Base-by-base conservation (phyloP, 129 eudicot genomes). In the Tagetes patula region DNA sequence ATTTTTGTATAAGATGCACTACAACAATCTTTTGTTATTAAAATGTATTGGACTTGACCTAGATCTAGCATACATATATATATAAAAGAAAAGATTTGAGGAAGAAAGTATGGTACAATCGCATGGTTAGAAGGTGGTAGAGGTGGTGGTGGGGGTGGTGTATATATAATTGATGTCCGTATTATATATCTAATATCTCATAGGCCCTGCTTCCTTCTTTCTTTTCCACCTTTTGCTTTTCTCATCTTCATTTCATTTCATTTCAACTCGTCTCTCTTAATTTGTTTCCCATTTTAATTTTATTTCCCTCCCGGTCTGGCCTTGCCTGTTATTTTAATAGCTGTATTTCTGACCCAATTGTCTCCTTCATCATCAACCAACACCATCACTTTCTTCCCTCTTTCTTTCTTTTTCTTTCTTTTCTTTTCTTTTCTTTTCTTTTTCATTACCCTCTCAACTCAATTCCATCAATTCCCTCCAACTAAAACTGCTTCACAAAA, bases 341-440 rank as follows among this genome's bases (percentile, higher is more conserved):
- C 86, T 77, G 87, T 82, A 72, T 87, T 83, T 86, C 90, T 86
- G 96, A 86, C 92, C 85, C 79, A 77, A 79, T 86, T 82, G 88
- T 76, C 85, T 76, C 82, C 80, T 77, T 72, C 80, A 74, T 81
- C 86, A 80, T 82, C 84, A 71, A 48, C 82, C 84, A 71, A 48
- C 82, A 71, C 84, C 86, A 71, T 72, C 84, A 55, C 69, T 80
- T 64, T 66, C 80, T 47, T 65, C 58, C 41, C 58, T 63, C 76
- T 14, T 75, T 46, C 13, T 75, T 30, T 82, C 27, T 61, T 38
- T 30, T 67, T 65, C 69, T 80, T 63, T 66, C 80, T 47, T 69
- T 52, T 34, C 55, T 61, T 73, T n/a, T 75, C 38, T 9, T 75
- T 31, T 82, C 48, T 61, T 6, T 10, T 6, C 5, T 11, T 27